Conservation (phyloP, 2,329 filamentous ascomycete genomes). For the Colletotrichum sp. region DNA sequence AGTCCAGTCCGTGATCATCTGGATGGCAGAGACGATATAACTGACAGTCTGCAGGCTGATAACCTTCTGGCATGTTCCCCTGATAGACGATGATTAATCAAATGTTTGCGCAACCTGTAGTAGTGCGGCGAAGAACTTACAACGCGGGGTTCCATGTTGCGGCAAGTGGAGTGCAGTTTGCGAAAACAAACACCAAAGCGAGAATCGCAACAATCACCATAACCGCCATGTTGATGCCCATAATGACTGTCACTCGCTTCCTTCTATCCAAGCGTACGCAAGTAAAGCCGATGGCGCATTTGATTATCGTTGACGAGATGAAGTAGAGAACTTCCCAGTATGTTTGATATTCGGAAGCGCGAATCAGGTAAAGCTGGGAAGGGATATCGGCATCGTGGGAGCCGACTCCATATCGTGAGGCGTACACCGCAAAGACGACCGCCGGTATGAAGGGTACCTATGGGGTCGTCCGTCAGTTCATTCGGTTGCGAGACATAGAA, state of each 20-base stretch:
- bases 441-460: conserved; percentile 1
- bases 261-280: conserved; percentile 21
- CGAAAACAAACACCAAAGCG: conserved; percentile 23
- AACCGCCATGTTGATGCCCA: conserved; percentile 21
- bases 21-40: conserved; percentile 24
- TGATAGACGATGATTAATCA: background rate
- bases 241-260: conserved; percentile 11
- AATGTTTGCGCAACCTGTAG: accelerated
- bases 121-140: background rate
- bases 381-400: background rate
- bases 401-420: background rate
- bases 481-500: background rate
- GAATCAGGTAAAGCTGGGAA: background rate
- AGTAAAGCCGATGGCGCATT: conserved; percentile 26
- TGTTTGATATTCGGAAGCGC: background rate
- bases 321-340: conserved; percentile 23
- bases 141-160: conserved; percentile 25
- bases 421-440: background rate
- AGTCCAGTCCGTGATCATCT: conserved; percentile 30
- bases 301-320: conserved; percentile 24
- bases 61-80: background rate
- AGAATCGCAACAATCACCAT: conserved; percentile 13
- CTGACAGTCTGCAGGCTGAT: conserved; percentile 20
- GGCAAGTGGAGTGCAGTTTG: conserved; percentile 23
- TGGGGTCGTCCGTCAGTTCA: background rate